Evolutionary conservation across 768 basidiomycete species (phyloP).

Genomic region (Phylloporus sp.): DNA sequence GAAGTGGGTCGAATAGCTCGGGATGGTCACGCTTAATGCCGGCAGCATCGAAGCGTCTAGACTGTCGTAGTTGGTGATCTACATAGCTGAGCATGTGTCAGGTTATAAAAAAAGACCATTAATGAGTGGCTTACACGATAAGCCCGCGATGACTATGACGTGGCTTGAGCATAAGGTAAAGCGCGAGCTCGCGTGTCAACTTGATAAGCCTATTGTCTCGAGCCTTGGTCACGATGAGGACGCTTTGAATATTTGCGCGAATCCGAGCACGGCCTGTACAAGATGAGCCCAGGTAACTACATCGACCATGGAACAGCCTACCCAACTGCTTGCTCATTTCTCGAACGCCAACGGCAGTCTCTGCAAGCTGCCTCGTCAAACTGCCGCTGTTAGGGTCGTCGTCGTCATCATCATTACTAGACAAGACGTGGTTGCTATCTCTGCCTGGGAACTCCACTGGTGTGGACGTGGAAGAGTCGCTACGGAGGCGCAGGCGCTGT

Average conservation of each 20-base stretch:
- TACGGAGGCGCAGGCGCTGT: conserved; percentile 10
- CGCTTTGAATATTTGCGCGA: conserved; percentile 84
- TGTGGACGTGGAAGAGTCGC: conserved; percentile 1
- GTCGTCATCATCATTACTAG: conserved; percentile 50
- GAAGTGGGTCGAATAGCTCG: conserved; percentile 78
- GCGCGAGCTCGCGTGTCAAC: conserved; percentile 87
- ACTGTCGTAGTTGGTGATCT: conserved; percentile 83
- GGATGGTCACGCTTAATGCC: conserved; percentile 86
- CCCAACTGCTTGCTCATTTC: conserved; percentile 99
- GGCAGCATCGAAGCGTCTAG: conserved; percentile 90
- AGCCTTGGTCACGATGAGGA: conserved; percentile 96
- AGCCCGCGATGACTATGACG: conserved; percentile 68
- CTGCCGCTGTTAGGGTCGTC: conserved; percentile 72
- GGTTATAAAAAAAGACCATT: conserved; percentile 2
- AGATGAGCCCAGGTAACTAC: conserved; percentile 8
- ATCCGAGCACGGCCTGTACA: conserved; percentile 86
- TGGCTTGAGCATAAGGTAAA: conserved; percentile 93
- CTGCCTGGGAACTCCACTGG: conserved; percentile 14
- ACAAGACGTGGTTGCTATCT: conserved; percentile 17
- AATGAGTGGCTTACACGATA: conserved; percentile 62
- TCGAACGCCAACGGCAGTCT: conserved; percentile 93
- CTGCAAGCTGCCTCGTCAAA: conserved; percentile 88
- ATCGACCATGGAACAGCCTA: conserved; percentile 33
- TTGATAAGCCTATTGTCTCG: conserved; percentile 95
- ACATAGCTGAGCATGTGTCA: conserved; percentile 66